Percentiles rank a stretch among this genome's conserved stretches.
Conservation (phyloP, 306 rosid genomes). For the Acmispon strigosus region DNA sequence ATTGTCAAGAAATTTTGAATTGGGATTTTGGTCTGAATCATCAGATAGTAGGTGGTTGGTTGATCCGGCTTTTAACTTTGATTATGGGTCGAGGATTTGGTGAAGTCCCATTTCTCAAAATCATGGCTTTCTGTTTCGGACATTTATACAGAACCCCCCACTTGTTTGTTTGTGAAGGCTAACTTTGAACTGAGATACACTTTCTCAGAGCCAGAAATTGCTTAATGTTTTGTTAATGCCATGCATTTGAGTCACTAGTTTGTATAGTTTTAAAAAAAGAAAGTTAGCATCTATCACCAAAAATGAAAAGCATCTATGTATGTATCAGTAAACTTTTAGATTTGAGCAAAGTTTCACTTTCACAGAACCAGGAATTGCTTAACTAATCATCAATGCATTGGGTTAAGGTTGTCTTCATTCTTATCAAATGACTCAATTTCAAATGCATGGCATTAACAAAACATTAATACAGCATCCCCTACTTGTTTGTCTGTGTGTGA, state of each 20-base stretch:
- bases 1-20: neutral
- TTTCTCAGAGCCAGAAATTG: neutral
- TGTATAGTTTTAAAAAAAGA: too few species aligned
- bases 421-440: neutral
- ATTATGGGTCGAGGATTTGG: neutral
- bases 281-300: too few species aligned
- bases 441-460: too few species aligned
- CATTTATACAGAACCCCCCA: neutral
- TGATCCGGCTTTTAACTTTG: neutral
- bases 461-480: too few species aligned
- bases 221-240: neutral
- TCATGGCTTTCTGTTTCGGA: neutral
- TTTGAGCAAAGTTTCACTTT: neutral
- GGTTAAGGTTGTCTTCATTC: conserved; percentile 5
- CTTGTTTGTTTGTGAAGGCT: neutral
- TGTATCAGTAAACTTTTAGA: neutral
- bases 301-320: neutral
- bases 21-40: conserved; percentile 3
- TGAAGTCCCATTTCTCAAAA: neutral
- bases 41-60: neutral
- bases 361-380: neutral
- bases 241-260: too few species aligned
- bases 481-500: neutral
- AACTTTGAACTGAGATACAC: neutral
- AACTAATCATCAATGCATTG: neutral